Conservation (phyloP, 2,329 filamentous ascomycete genomes). For the Lasiodiplodia sp. region DNA sequence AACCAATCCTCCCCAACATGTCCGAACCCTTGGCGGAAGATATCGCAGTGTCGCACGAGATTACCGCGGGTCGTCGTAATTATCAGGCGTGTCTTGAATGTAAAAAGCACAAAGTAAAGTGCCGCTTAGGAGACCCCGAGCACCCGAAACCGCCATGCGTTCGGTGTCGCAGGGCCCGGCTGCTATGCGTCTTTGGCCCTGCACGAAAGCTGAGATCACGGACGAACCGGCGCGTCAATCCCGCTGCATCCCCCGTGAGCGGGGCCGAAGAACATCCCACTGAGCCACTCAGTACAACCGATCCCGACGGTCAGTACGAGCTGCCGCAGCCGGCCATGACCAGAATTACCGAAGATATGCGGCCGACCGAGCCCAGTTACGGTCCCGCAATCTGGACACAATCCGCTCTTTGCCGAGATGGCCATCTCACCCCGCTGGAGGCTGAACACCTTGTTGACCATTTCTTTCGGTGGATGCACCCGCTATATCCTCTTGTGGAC, state of each 20-base stretch:
- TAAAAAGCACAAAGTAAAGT: background rate
- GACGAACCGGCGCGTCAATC: background rate
- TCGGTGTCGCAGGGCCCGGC: background rate
- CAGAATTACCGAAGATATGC: background rate
- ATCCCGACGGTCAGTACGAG: background rate
- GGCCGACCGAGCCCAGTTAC: background rate
- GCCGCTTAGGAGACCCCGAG: background rate
- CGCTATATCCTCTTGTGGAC: background rate
- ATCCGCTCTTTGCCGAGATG: background rate
- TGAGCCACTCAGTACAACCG: background rate
- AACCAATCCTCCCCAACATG: background rate
- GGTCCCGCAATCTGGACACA: background rate
- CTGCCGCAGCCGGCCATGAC: background rate
- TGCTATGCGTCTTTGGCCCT: background rate
- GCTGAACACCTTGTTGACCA: background rate
- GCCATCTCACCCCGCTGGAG: background rate
- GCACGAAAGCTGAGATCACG: background rate
- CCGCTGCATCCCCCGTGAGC: background rate
- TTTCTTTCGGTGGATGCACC: background rate
- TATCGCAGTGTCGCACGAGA: background rate
- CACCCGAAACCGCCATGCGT: background rate
- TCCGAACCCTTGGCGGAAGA: background rate
- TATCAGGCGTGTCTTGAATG: background rate
- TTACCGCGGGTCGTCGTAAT: background rate
- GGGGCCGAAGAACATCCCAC: background rate